Conservation (phyloP, 2,329 filamentous ascomycete genomes). For the Penicillium sp. region DNA sequence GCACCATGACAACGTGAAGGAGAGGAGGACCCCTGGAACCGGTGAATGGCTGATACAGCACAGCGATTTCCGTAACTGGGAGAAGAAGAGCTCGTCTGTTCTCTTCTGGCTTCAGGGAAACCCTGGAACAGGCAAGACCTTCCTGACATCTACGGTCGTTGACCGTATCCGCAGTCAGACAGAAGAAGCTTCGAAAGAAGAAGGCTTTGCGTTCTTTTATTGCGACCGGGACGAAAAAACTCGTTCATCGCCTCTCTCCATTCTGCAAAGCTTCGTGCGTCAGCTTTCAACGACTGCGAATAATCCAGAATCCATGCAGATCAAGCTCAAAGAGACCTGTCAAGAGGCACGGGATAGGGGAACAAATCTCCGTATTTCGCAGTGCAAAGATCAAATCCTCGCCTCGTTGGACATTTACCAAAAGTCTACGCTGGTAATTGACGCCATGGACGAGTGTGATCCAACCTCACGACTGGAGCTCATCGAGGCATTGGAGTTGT, state of each 20-base stretch:
- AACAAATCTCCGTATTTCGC: not conserved
- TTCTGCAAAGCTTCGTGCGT: conserved; percentile 30
- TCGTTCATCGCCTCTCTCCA: conserved; percentile 23
- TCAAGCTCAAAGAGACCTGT: conserved; percentile 2
- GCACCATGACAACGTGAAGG: conserved; percentile 10
- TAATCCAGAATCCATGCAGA: conserved; percentile 12
- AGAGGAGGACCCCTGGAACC: conserved; percentile 11
- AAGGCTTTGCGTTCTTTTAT: conserved; percentile 13
- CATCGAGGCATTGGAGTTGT: too few species aligned
- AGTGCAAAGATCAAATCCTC: conserved; percentile 13
- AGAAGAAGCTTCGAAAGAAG: not conserved
- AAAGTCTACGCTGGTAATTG: too few species aligned
- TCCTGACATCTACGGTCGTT: conserved; percentile 22
- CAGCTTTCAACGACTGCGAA: conserved; percentile 25
- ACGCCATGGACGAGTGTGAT: too few species aligned
- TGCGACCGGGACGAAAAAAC: conserved; percentile 4
- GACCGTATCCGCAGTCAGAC: conserved; percentile 17
- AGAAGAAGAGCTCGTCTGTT: conserved; percentile 9
- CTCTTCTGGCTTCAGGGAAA: conserved; percentile 20
- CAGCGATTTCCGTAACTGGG: conserved; percentile 12
- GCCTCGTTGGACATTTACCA: conserved; percentile 25
- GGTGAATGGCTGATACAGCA: conserved; percentile 17
- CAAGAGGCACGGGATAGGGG: not conserved
- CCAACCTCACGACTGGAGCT: too few species aligned
- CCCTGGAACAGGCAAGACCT: conserved; percentile 28